Percentiles rank a stretch among this genome's conserved stretches.
Conservation (phyloP, 306 rosid species). For the Cicer pinnatifidum region DNA sequence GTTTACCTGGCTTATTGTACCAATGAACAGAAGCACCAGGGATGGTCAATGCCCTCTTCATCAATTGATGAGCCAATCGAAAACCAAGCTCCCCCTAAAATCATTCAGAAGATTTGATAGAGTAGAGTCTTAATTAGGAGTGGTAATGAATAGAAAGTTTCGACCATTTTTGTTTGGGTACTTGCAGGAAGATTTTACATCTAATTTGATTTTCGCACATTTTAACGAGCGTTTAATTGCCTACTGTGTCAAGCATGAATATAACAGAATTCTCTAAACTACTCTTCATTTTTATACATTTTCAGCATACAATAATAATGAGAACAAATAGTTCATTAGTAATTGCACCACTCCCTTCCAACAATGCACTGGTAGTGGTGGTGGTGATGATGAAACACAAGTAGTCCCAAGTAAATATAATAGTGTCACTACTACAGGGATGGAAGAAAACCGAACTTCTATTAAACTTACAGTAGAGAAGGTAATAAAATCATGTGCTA, state of each 20-base stretch:
- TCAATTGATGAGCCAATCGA: constrained; percentile 70
- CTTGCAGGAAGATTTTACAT: constrained; percentile 6
- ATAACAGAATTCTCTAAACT: constrained; percentile 9
- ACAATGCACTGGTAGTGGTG: neutral
- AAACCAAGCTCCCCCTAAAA: constrained; percentile 81
- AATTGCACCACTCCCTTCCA: constrained; percentile 7
- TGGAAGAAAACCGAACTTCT: neutral
- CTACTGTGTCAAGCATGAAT: neutral
- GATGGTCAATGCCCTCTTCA: constrained; percentile 62
- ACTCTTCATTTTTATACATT: neutral
- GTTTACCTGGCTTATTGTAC: constrained; percentile 91
- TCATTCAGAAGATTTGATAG: constrained; percentile 40
- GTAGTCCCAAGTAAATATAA: constrained; percentile 19
- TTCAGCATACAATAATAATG: neutral
- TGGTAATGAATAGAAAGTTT: constrained; percentile 7
- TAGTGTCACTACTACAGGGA: constrained; percentile 10
- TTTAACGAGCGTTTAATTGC: constrained; percentile 6
- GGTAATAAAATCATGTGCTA: neutral
- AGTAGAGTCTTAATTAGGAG: constrained; percentile 1
- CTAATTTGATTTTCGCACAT: constrained; percentile 25
- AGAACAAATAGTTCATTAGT: constrained; percentile 10
- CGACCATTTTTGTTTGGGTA: constrained; percentile 5
- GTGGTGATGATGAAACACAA: constrained; percentile 3
- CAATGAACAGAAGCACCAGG: constrained; percentile 88
- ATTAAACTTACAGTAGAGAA: constrained; percentile 1